phyloP scores from a whole-genome alignment of 495 filamentous ascomycete species.

The Trichocladium antarcticum region DNA sequence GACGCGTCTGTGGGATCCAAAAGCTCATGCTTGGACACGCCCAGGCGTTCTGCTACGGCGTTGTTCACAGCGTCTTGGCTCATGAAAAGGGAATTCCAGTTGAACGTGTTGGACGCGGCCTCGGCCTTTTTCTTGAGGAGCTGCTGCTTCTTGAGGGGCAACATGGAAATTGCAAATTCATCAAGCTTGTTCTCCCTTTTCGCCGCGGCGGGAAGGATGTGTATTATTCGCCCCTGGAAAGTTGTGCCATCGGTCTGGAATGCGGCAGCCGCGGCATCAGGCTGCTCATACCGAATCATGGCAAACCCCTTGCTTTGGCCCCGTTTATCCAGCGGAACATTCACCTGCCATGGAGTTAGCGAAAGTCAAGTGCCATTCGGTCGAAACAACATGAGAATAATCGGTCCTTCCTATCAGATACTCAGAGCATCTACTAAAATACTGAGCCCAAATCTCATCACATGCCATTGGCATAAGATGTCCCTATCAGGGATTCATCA shows the following conservation, averaged over 20 bases:
- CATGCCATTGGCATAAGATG: conserved; percentile 71
- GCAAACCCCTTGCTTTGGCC: conserved; percentile 76
- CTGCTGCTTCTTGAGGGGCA: conserved; percentile 90
- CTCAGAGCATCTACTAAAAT: conserved; percentile 56
- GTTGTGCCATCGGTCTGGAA: conserved; percentile 67
- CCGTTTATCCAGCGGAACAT: conserved; percentile 59
- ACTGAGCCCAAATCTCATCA: conserved; percentile 50
- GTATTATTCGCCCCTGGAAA: conserved; percentile 84
- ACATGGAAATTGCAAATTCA: conserved; percentile 73
- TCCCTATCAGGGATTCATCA: conserved; percentile 99
- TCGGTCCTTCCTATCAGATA: conserved; percentile 34
- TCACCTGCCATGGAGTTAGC: conserved; percentile 50
- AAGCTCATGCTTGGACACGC: conserved; percentile 78
- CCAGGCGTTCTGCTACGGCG: conserved; percentile 74
- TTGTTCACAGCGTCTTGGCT: conserved; percentile 94
- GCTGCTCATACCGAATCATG: conserved; percentile 63
- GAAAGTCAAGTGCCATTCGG: conserved; percentile 9
- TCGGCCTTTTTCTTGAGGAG: conserved; percentile 72
- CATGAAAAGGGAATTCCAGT: conserved; percentile 98
- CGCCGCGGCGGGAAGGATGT: conserved; percentile 69
- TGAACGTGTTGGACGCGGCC: conserved; percentile 67
- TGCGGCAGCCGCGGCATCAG: conserved; percentile 63
- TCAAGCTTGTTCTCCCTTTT: conserved; percentile 76
- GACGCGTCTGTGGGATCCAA: conserved; percentile 89
- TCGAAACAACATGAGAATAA: conserved; percentile 17